phyloP scores from a whole-genome alignment of 371 early-diverging fungal species.

The Entomophthora muscae region DNA sequence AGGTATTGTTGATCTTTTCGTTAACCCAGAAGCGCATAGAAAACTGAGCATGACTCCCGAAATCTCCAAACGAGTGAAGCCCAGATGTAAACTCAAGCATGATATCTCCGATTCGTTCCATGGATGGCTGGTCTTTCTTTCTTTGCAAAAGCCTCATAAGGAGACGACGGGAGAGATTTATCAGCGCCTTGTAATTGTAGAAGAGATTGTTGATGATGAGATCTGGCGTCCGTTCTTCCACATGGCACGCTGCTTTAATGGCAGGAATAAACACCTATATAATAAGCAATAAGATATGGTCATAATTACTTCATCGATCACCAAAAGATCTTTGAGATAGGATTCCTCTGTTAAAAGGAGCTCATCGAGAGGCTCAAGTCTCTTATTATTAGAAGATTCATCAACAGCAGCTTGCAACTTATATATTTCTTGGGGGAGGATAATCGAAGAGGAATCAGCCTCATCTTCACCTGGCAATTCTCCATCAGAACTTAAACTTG shows the following conservation, averaged over 20 bases:
- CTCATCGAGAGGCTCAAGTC: constrained; percentile 1
- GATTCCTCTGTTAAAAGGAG: neutral
- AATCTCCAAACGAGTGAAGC: neutral
- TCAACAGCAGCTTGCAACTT: too few species aligned
- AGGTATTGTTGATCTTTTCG: neutral
- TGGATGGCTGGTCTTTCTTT: neutral
- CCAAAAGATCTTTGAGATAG: neutral
- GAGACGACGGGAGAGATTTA: neutral
- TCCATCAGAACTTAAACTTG: too few species aligned
- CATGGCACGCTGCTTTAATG: neutral
- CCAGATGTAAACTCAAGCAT: neutral
- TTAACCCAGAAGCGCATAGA: neutral
- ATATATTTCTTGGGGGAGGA: too few species aligned
- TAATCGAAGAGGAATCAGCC: too few species aligned
- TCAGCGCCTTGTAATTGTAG: neutral
- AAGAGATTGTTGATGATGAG: neutral
- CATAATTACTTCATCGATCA: constrained; percentile 1
- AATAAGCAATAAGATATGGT: neutral
- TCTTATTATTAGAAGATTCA: too few species aligned
- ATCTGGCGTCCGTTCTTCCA: neutral
- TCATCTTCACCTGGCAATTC: too few species aligned
- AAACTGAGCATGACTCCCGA: neutral
- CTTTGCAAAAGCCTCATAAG: neutral
- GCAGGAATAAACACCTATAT: neutral
- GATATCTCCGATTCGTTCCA: neutral